Base-by-base conservation (phyloP, 2,329 filamentous ascomycete species). In the Talaromyces sp. region DNA sequence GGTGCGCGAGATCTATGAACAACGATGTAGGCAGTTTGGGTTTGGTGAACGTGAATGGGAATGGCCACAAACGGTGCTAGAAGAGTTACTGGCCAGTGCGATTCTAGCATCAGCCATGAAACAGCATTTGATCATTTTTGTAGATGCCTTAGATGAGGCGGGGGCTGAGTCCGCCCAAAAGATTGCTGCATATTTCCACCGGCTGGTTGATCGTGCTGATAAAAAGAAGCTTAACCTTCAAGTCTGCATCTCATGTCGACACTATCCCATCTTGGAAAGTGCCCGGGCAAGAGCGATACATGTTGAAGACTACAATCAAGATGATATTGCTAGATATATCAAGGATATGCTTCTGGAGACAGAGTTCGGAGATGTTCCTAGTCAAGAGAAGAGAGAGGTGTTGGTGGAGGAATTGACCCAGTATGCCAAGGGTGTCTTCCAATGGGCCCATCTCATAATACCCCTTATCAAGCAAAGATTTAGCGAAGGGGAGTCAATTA, bases 221-320 rank as follows among this genome's bases (percentile, higher is more conserved):
- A 45, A 30, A 29, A 14, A 29, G n/a, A n/a, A 32, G 2, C 13
- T 27, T 1, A 2, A 27, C 1, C 8, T 51, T 35, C 40, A 44
- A 17, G 51, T 58, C 9, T 60, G 52, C 4, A 49, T 60, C 14
- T 56, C 57, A 17, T 58, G 49, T 43, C 57, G 55, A 35, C 57
- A 60, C 37, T 60, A 58, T 52, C 57, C 55, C 5, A 51, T 55
- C 7, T 3, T 50, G 6, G 33, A 11, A 19, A 54, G 27, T 32
- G 19, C 29, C 36, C 35, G 11, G 27, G 30, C 30, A 8, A 39
- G 32, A 20, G 57, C 43, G 42, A 55, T 57, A 30, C 1, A 13
- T 6, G 49, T 60, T 16, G 51, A 60, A 30, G 14, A 51, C 5
- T 41, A 57, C 20, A 57, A 57, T 22, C 19, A 50, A 3, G 4